Percentiles rank a stretch among this genome's conserved stretches.
These are phyloP conservation scores for Rusavskia elegans DNA, from an alignment of 495 filamentous ascomycete species.

Conservation along the genomic window DNA sequence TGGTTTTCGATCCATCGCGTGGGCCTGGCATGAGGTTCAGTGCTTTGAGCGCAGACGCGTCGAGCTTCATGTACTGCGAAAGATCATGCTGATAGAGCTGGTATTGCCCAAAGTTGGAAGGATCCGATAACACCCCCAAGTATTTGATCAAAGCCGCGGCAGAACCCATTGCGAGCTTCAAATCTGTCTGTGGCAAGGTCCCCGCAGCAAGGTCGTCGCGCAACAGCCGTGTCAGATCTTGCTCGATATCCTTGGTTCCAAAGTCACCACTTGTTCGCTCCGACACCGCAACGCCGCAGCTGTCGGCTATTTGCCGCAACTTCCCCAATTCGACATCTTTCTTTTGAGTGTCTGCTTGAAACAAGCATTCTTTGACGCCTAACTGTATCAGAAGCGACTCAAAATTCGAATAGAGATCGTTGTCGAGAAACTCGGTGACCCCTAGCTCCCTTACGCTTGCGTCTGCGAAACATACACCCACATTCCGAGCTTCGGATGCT, in stretches of 20 bases:
- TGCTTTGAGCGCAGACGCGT: slow-evolving; percentile 84
- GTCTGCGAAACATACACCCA: slow-evolving; percentile 97
- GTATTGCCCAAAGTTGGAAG: slow-evolving; percentile 91
- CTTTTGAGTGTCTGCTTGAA: slow-evolving; percentile 57
- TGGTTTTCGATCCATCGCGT: slow-evolving; percentile 87
- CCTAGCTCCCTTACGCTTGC: slow-evolving; percentile 91
- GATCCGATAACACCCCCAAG: slow-evolving; percentile 75
- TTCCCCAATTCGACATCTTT: slow-evolving; percentile 87
- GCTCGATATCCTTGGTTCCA: slow-evolving; percentile 84
- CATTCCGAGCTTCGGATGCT: slow-evolving; percentile 66
- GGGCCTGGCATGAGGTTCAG: slow-evolving; percentile 95
- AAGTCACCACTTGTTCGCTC: slow-evolving; percentile 67
- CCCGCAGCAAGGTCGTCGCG: slow-evolving; percentile 68
- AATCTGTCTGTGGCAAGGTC: slow-evolving; percentile 74
- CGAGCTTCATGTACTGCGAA: slow-evolving; percentile 96
- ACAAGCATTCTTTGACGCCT: slow-evolving; percentile 82
- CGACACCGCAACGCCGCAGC: slow-evolving; percentile 74
- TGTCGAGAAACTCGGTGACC: slow-evolving; percentile 95
- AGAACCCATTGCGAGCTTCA: slow-evolving; percentile 94
- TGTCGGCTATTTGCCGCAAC: slow-evolving; percentile 74
- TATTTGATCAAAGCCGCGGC: slow-evolving; percentile 92
- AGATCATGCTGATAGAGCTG: slow-evolving; percentile 95
- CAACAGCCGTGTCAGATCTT: slow-evolving; percentile 74
- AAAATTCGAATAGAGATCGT: slow-evolving; percentile 96
- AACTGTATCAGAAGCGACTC: slow-evolving; percentile 93